phyloP scores from a whole-genome alignment of 805 yeast species.

The Candida orba region DNA sequence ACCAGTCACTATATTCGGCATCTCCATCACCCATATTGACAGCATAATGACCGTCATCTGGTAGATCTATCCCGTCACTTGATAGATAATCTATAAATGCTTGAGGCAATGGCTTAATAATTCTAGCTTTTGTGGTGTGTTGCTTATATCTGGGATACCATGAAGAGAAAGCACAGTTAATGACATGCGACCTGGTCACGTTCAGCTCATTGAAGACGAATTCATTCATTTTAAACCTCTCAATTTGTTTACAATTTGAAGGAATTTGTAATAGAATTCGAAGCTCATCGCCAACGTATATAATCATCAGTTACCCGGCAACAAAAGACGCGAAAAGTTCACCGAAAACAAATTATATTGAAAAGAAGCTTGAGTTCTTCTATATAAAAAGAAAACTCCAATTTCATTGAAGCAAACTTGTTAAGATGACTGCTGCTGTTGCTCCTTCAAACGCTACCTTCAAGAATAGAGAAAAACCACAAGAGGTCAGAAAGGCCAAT shows the following conservation, averaged over 20 bases:
- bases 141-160: conserved; percentile 53
- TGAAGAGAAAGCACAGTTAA: conserved; percentile 45
- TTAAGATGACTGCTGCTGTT: conserved; percentile 13
- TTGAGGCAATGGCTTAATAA: conserved; percentile 52
- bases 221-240: no score
- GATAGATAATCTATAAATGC: conserved; percentile 52
- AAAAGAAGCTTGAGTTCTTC: no score
- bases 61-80: conserved; percentile 63
- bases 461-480: conserved; percentile 93
- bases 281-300: neutral
- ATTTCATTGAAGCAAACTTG: neutral
- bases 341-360: neutral
- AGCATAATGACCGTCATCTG: conserved; percentile 36
- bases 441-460: conserved; percentile 77
- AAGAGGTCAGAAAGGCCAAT: conserved; percentile 94
- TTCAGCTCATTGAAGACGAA: conserved; percentile 18
- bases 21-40: conserved; percentile 37
- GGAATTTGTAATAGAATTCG: neutral
- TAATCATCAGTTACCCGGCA: neutral
- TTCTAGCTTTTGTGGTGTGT: conserved; percentile 41
- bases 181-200: conserved; percentile 34
- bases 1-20: conserved; percentile 74
- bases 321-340: neutral
- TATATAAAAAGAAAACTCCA: no score
- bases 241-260: no score